Evolutionary conservation across 441 rosid species (phyloP).

Genomic region (Gossypium davidsonii): DNA sequence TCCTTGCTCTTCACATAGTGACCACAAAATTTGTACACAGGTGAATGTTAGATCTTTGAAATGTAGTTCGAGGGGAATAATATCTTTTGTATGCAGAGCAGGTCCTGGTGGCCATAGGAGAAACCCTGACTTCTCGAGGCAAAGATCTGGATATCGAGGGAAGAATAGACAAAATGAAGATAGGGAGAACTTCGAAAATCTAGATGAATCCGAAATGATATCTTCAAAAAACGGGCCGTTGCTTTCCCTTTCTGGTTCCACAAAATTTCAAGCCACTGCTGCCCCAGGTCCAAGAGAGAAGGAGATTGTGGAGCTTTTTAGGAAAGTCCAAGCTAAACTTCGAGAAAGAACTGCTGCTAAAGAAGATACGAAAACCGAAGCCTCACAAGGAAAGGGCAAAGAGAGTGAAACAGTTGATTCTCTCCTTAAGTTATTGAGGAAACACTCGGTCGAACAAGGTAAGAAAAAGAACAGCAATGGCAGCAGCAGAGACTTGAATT

Average conservation of each 20-base stretch:
- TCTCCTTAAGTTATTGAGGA: constrained; percentile 64
- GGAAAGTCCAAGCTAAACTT: constrained; percentile 74
- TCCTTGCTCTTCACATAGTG: constrained; percentile 24
- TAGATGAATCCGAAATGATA: constrained; percentile 47
- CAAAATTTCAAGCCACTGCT: constrained; percentile 60
- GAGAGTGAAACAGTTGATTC: constrained; percentile 62
- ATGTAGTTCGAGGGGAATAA: constrained; percentile 24
- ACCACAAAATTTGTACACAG: constrained; percentile 23
- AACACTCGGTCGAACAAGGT: constrained; percentile 60
- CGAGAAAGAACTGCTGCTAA: constrained; percentile 60
- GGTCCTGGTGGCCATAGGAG: constrained; percentile 55
- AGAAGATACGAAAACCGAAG: constrained; percentile 44
- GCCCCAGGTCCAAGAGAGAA: constrained; percentile 67
- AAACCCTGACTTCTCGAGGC: constrained; percentile 63
- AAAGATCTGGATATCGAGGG: constrained; percentile 52
- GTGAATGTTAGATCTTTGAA: constrained; percentile 31
- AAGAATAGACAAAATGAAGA: constrained; percentile 46
- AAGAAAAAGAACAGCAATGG: constrained; percentile 34
- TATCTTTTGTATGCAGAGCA: constrained; percentile 49
- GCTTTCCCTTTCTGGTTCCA: constrained; percentile 44
- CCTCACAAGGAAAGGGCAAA: constrained; percentile 44
- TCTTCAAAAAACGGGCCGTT: constrained; percentile 54
- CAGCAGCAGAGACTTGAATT: constrained; percentile 26
- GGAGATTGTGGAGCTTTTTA: constrained; percentile 75
- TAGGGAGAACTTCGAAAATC: constrained; percentile 36